phyloP scores from a whole-genome alignment of 176 grass and related monocot genomes.

The Juncus effusus region DNA sequence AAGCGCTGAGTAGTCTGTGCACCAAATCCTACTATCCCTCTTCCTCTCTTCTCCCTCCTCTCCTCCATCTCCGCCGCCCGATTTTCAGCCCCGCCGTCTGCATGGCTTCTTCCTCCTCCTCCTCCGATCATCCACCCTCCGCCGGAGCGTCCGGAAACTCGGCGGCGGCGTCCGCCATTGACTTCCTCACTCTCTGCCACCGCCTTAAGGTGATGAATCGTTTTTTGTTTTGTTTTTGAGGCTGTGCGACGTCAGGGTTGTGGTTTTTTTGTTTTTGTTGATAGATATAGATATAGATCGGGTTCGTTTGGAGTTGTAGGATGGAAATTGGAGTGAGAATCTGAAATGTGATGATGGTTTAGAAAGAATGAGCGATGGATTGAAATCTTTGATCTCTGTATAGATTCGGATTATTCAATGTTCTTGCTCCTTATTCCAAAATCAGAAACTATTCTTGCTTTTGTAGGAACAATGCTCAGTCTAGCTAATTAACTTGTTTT shows the following conservation, averaged over 20 bases:
- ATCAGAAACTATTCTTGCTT: no score
- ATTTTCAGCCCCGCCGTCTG: conserved; percentile 30
- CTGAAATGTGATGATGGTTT: neutral
- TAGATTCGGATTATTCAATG: no score
- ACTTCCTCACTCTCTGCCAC: conserved; percentile 94
- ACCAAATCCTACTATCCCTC: conserved; percentile 31
- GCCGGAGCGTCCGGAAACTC: conserved; percentile 8
- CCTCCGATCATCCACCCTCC: conserved; percentile 16
- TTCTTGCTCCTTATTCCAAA: no score
- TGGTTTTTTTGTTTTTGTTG: neutral
- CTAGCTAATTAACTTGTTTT: neutral
- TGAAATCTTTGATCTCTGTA: neutral
- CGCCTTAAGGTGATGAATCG: conserved; percentile 66
- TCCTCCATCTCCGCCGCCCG: conserved; percentile 14
- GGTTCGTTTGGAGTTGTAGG: neutral
- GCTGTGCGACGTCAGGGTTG: neutral
- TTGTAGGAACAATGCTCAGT: no score
- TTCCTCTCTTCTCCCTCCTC: conserved; percentile 24
- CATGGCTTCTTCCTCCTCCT: conserved; percentile 59
- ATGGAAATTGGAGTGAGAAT: neutral
- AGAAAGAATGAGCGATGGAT: neutral
- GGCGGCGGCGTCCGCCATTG: conserved; percentile 62
- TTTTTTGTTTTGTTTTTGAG: neutral
- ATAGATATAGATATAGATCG: conserved; percentile 16
- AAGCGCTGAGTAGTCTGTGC: conserved; percentile 53